Conservation (phyloP, 1,284 basidiomycete genomes). For the Malassezia pachydermatis region DNA sequence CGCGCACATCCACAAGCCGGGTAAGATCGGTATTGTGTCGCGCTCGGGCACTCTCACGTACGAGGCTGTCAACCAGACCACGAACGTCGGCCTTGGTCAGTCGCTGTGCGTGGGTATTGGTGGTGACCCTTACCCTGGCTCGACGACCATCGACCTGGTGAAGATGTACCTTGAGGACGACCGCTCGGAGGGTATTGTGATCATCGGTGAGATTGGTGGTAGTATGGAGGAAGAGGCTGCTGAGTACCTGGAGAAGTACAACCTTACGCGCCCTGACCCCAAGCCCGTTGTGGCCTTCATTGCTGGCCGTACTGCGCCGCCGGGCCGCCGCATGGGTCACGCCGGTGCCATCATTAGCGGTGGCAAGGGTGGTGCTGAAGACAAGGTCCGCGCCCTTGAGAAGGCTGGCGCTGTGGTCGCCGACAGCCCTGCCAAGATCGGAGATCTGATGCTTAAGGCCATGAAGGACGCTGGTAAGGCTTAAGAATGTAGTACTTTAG, state of each 20-base stretch:
- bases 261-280: conserved; percentile 72
- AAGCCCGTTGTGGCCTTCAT: conserved; percentile 98
- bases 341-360: conserved; percentile 84
- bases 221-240: conserved; percentile 99
- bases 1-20: conserved; percentile 89
- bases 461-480: conserved; percentile 39
- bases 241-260: conserved; percentile 83
- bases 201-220: conserved; percentile 98
- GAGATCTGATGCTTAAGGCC: conserved; percentile 43
- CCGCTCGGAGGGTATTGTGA: conserved; percentile 65
- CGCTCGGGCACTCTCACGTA: conserved; percentile 46
- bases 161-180: conserved; percentile 92
- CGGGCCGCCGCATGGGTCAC: conserved; percentile 86
- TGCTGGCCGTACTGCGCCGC: conserved; percentile 85
- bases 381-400: conserved; percentile 90
- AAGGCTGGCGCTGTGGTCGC: conserved; percentile 87
- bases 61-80: conserved; percentile 63
- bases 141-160: conserved; percentile 91
- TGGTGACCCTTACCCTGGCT: conserved; percentile 93
- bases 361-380: conserved; percentile 88
- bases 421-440: conserved; percentile 64
- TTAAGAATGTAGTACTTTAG: conserved; percentile 13
- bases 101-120: conserved; percentile 95
- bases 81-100: conserved; percentile 88
- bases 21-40: conserved; percentile 73